Evolutionary conservation across 768 basidiomycete species (phyloP).

Genomic region (Boletus reticuloceps): DNA sequence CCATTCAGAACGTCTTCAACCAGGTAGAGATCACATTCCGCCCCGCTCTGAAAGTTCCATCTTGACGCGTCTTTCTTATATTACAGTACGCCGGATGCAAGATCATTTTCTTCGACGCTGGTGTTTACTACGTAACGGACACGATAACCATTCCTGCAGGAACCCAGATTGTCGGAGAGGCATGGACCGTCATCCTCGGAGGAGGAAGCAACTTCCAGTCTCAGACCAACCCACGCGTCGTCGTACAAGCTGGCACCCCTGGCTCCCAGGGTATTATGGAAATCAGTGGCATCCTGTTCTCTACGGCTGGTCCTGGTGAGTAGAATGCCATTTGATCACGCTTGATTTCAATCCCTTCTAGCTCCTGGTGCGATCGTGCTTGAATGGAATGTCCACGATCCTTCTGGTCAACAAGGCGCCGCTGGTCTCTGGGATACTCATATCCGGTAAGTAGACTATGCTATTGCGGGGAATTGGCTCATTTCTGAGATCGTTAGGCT

Average conservation of each 20-base stretch:
- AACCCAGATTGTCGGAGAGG: slow-evolving; percentile 48
- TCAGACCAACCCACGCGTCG: slow-evolving; percentile 35
- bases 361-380: slow-evolving; percentile 48
- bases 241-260: slow-evolving; percentile 43
- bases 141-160: slow-evolving; percentile 50
- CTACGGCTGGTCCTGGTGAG: slow-evolving; percentile 48
- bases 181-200: slow-evolving; percentile 47
- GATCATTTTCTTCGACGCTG: slow-evolving; percentile 79
- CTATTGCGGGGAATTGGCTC: neutral
- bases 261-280: slow-evolving; percentile 52
- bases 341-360: slow-evolving; percentile 1
- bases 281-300: slow-evolving; percentile 63
- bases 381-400: slow-evolving; percentile 62
- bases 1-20: slow-evolving; percentile 56
- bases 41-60: neutral
- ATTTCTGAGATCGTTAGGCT: slow-evolving; percentile 11
- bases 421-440: slow-evolving; percentile 53
- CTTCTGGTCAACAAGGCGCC: slow-evolving; percentile 47
- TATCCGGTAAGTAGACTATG: slow-evolving; percentile 26
- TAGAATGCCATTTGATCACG: neutral
- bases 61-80: neutral
- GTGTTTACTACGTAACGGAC: slow-evolving; percentile 44
- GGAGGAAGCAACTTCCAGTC: slow-evolving; percentile 42
- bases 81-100: slow-evolving; percentile 65
- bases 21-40: slow-evolving; percentile 35